Conservation (phyloP, 495 filamentous ascomycete genomes). For the Hyaloscypha finlandica region DNA sequence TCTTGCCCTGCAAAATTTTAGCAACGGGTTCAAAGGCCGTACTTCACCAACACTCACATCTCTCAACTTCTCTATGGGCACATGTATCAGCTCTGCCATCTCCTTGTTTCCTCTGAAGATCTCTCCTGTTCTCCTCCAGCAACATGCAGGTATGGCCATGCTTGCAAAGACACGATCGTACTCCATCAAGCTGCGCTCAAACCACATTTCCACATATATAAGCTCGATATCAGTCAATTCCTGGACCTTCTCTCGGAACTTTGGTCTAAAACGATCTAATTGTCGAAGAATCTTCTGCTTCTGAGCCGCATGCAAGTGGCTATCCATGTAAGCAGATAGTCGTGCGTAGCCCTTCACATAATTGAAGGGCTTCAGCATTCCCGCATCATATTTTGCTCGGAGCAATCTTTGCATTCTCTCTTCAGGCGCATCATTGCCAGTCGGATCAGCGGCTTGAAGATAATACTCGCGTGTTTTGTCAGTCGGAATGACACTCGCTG, state of each 20-base stretch:
- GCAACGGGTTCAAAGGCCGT: constrained; percentile 1
- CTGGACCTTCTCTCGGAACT: constrained; percentile 94
- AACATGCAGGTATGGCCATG: constrained; percentile 98
- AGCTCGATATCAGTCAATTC: constrained; percentile 88
- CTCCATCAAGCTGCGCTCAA: constrained; percentile 91
- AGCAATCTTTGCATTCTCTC: constrained; percentile 94
- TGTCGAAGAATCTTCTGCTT: constrained; percentile 89
- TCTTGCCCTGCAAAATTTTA: constrained; percentile 70
- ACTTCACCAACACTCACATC: constrained; percentile 63
- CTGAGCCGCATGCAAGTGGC: constrained; percentile 73
- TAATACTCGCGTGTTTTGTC: constrained; percentile 95
- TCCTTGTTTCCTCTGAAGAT: constrained; percentile 98
- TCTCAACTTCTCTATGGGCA: constrained; percentile 85
- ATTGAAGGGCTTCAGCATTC: constrained; percentile 93
- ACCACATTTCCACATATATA: constrained; percentile 97
- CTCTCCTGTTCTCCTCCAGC: constrained; percentile 95
- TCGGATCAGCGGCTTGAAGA: constrained; percentile 93
- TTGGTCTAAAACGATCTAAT: constrained; percentile 88
- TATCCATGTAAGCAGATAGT: constrained; percentile 86
- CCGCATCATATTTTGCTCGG: constrained; percentile 92
- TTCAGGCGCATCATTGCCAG: constrained; percentile 87
- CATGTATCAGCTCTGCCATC: constrained; percentile 95
- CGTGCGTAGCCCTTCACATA: constrained; percentile 95
- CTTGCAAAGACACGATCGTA: constrained; percentile 98
- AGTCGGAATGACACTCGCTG: constrained; percentile 58